These are phyloP conservation scores for Pythium guiyangense DNA, from an alignment of 352 stramenopile genomes.

Conservation along the genomic window DNA sequence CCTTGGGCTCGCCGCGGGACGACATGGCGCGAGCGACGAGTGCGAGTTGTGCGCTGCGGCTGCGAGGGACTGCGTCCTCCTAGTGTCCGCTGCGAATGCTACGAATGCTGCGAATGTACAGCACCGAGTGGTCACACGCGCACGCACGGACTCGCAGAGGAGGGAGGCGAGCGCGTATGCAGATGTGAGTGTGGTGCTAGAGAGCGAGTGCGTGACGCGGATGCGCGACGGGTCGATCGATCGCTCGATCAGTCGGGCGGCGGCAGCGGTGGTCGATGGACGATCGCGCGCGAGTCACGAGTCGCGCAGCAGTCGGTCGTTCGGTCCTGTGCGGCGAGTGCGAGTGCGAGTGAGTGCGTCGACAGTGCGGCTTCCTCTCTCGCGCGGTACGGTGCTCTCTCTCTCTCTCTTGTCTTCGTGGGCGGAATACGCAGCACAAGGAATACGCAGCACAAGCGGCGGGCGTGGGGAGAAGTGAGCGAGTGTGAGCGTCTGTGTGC, in stretches of 20 bases:
- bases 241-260: no score
- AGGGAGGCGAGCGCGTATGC: neutral
- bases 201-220: neutral
- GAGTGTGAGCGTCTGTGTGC: no score
- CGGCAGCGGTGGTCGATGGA: neutral
- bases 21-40: conserved; percentile 19
- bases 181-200: no score
- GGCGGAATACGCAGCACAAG: neutral
- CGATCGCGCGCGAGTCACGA: no score
- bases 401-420: neutral
- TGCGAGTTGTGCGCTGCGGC: no score
- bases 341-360: no score
- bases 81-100: neutral
- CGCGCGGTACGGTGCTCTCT: no score
- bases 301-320: neutral
- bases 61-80: no score
- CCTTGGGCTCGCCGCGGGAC: conserved; percentile 33
- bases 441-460: conserved; percentile 1
- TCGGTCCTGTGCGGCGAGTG: neutral
- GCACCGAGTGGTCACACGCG: neutral
- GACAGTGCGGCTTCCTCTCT: no score
- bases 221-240: neutral
- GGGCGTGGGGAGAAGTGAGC: conserved; percentile 1
- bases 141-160: neutral
- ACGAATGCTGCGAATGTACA: neutral